Percentiles rank a stretch among this genome's conserved stretches.
These are phyloP conservation scores for Komagataella pseudopastoris DNA, from an alignment of 805 yeast species.

Conservation along the genomic window DNA sequence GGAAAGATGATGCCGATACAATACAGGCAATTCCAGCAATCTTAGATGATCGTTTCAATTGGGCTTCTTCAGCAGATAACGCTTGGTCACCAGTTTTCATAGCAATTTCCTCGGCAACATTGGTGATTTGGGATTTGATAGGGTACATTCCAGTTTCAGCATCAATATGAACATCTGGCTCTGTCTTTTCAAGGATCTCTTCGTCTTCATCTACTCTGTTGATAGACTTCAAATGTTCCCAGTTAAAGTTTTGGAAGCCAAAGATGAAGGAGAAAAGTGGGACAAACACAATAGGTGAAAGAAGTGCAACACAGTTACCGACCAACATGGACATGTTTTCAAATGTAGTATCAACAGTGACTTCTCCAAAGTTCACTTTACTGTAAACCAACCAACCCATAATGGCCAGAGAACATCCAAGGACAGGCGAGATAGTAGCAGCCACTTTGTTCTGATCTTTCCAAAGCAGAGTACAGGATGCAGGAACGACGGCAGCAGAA, in stretches of 20 bases:
- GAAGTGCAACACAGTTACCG: slow-evolving; percentile 76
- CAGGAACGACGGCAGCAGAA: slow-evolving; percentile 76
- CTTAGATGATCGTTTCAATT: slow-evolving; percentile 43
- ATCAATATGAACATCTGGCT: slow-evolving; percentile 12
- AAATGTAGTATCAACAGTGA: slow-evolving; percentile 47
- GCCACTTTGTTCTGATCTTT: slow-evolving; percentile 53
- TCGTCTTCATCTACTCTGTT: slow-evolving; percentile 60
- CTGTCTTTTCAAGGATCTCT: slow-evolving; percentile 30
- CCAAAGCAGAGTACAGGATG: slow-evolving; percentile 52
- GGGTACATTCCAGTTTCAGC: slow-evolving; percentile 13
- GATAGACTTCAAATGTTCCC: slow-evolving; percentile 46
- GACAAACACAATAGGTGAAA: slow-evolving; percentile 53
- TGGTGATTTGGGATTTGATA: slow-evolving; percentile 14
- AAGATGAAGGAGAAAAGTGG: slow-evolving; percentile 54
- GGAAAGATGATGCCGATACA: slow-evolving; percentile 44
- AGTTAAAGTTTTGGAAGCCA: slow-evolving; percentile 65
- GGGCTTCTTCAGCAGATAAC: slow-evolving; percentile 34
- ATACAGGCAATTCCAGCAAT: slow-evolving; percentile 49
- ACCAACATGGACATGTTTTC: slow-evolving; percentile 80
- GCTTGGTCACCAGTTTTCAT: slow-evolving; percentile 6
- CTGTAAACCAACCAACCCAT: slow-evolving; percentile 52
- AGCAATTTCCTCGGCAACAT: slow-evolving; percentile 16
- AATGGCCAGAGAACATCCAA: slow-evolving; percentile 65
- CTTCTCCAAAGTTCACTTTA: slow-evolving; percentile 24
- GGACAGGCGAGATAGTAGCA: slow-evolving; percentile 62